These are phyloP conservation scores for Cinchona pubescens DNA, from an alignment of 257 asterid species.

Conservation along the genomic window DNA sequence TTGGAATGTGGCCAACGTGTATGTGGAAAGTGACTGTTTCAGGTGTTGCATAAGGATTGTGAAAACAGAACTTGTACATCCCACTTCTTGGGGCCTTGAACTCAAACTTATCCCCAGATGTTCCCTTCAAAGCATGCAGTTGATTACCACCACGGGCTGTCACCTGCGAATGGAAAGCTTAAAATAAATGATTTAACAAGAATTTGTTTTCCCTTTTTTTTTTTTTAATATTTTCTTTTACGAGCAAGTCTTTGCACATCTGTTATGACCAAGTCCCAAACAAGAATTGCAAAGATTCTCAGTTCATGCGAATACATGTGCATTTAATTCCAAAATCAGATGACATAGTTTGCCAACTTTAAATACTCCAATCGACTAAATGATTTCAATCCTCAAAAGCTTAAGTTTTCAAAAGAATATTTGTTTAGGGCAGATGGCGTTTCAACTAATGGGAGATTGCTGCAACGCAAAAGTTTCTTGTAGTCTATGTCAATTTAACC, in stretches of 20 bases:
- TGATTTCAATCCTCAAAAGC: not conserved
- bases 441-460: not conserved
- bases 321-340: not conserved
- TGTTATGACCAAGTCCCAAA: not conserved
- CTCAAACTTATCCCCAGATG: slow-evolving; percentile 78
- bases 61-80: slow-evolving; percentile 91
- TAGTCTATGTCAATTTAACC: not conserved
- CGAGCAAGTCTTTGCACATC: not conserved
- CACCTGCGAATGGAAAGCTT: slow-evolving; percentile 51
- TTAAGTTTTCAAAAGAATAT: not conserved
- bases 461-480: not conserved
- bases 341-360: not conserved
- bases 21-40: slow-evolving; percentile 84
- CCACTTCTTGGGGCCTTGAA: slow-evolving; percentile 73
- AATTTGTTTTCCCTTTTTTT: not conserved
- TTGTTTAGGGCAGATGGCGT: not conserved
- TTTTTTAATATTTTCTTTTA: not conserved
- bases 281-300: not conserved
- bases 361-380: not conserved
- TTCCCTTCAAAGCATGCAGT: slow-evolving; percentile 55
- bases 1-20: slow-evolving; percentile 82
- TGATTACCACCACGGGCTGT: slow-evolving; percentile 53
- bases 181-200: not conserved
- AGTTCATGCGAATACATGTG: not conserved
- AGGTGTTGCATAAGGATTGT: slow-evolving; percentile 62